These are phyloP conservation scores for Entomortierella beljakovae DNA, from an alignment of 192 early-diverging fungal genomes.

Conservation along the genomic window DNA sequence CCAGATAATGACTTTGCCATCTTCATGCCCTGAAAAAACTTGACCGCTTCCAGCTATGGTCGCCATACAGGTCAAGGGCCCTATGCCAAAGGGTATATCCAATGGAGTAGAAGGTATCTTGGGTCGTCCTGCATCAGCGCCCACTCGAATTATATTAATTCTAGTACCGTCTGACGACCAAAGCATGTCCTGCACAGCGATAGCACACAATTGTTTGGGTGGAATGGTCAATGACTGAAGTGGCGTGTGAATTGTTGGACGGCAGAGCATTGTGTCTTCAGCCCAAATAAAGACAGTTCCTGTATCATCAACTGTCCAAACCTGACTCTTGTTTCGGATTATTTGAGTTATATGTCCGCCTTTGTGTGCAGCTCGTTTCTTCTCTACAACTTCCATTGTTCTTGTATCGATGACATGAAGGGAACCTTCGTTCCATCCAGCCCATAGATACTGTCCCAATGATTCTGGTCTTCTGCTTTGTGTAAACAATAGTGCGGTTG, in stretches of 20 bases:
- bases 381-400: slow-evolving; percentile 47
- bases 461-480: slow-evolving; percentile 63
- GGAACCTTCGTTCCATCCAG: slow-evolving; percentile 70
- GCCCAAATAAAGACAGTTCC: slow-evolving; percentile 71
- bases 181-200: slow-evolving; percentile 61
- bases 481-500: slow-evolving; percentile 64
- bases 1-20: slow-evolving; percentile 83
- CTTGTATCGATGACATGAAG: slow-evolving; percentile 65
- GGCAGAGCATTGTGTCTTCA: slow-evolving; percentile 42
- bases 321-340: slow-evolving; percentile 61
- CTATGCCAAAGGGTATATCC: slow-evolving; percentile 62
- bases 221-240: slow-evolving; percentile 59
- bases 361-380: slow-evolving; percentile 42
- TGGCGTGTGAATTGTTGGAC: slow-evolving; percentile 42
- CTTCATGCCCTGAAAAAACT: slow-evolving; percentile 81
- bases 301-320: slow-evolving; percentile 79
- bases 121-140: slow-evolving; percentile 42
- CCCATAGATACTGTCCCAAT: slow-evolving; percentile 75
- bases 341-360: slow-evolving; percentile 64
- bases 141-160: slow-evolving; percentile 68
- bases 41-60: slow-evolving; percentile 57
- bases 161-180: slow-evolving; percentile 71
- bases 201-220: slow-evolving; percentile 60
- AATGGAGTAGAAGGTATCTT: slow-evolving; percentile 21
- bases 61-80: slow-evolving; percentile 69